Evolutionary conservation across 352 stramenopile genomes (phyloP).

Genomic region (Blastocystis sp.): DNA sequence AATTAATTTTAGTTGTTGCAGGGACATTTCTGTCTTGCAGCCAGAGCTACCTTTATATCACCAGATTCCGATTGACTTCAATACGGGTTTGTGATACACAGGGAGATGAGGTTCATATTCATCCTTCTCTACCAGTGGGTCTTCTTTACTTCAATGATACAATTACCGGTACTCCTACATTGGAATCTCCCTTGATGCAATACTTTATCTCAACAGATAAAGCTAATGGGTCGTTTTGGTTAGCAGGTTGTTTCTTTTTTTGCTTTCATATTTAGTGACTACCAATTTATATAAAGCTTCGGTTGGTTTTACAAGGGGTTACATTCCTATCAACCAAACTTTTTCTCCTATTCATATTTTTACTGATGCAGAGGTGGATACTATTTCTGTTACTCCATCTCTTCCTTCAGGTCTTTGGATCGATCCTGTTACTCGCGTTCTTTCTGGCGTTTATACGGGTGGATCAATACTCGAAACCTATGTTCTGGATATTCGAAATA

Average conservation of each 20-base stretch:
- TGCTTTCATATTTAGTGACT: neutral
- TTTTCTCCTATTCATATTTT: conserved; percentile 38
- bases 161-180: neutral
- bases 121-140: neutral
- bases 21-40: neutral
- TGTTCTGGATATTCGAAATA: neutral
- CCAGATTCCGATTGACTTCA: neutral
- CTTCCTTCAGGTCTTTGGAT: neutral
- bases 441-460: neutral
- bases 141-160: neutral
- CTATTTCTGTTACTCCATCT: neutral
- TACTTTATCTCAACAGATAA: conserved; percentile 10
- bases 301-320: neutral
- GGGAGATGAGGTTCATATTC: neutral
- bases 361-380: neutral
- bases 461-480: neutral
- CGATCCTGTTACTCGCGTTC: neutral
- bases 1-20: neutral
- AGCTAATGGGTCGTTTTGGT: neutral
- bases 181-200: neutral
- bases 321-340: neutral
- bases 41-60: conserved; percentile 12
- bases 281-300: neutral
- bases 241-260: neutral
- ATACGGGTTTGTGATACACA: neutral